Percentiles rank a stretch among this genome's conserved stretches.
These are phyloP conservation scores for Silene coronaria DNA, from an alignment of 179 eudicot species.

Conservation along the genomic window DNA sequence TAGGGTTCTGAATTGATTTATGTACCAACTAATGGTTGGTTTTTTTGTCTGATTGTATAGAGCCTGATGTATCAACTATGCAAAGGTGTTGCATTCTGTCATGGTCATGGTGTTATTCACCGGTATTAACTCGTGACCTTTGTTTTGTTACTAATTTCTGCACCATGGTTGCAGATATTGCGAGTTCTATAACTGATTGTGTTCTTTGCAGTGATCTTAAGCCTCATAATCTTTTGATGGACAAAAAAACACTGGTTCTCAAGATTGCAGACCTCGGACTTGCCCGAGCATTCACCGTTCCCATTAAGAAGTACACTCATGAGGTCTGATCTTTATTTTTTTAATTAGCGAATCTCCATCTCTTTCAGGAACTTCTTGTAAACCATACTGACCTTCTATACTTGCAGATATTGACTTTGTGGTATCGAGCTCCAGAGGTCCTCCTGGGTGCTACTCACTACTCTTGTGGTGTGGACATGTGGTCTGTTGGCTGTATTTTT, in stretches of 20 bases:
- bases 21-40: no score
- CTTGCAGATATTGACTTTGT: conserved; percentile 68
- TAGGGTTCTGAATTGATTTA: not conserved
- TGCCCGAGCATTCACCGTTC: conserved; percentile 79
- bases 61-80: conserved; percentile 95
- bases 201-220: conserved; percentile 59
- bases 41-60: conserved; percentile 32
- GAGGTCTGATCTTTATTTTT: conserved; percentile 39
- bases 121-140: conserved; percentile 31
- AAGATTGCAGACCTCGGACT: conserved; percentile 98
- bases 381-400: not conserved
- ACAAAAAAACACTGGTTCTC: conserved; percentile 61
- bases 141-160: not conserved
- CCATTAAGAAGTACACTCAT: conserved; percentile 93
- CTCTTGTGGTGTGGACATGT: conserved; percentile 83
- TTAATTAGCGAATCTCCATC: not conserved
- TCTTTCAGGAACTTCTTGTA: not conserved
- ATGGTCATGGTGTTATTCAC: conserved; percentile 86
- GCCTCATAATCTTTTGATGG: conserved; percentile 99
- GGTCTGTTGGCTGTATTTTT: conserved; percentile 89
- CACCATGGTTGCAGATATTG: not conserved
- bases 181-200: not conserved
- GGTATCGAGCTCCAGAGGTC: conserved; percentile 91
- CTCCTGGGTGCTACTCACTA: conserved; percentile 80
- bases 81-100: conserved; percentile 95